Evolutionary conservation across 495 filamentous ascomycete species (phyloP), one percentile per base, ranked within the genome.

Genomic region (Cercophora sp.): DNA sequence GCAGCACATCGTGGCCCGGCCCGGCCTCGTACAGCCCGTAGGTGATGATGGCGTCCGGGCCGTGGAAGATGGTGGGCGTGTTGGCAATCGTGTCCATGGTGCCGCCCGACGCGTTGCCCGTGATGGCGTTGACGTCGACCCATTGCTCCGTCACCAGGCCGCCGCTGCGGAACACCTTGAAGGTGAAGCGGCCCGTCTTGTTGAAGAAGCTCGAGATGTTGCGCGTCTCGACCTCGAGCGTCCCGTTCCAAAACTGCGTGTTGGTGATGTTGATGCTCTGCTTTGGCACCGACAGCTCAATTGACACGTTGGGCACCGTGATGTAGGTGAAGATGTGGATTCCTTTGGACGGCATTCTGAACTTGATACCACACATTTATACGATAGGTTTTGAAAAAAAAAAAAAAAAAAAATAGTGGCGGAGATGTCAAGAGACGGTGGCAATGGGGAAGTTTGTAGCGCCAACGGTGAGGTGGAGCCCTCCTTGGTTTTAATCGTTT

Each of bases 1-100:
- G 70, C 6, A 80, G 66, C 5, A 71, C 69, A 2, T 59, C 65
- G 8, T 64, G 58, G 5, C 77, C 75, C 3, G 60, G 50, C 6
- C 77, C 78, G 24, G 76, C 70, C 20, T 78, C 73, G 63, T 80
- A 81, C 51, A 80, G 72, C 15, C 78, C 76, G 53, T 77, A 82
- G 0, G 57, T 58, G 40, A 80, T 59, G 39, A 57, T 46, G 26
- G 55, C 31, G 32, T 70, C 58, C 40, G 66, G 54, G 35, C 56
- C 65, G 25, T 53, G 44, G 10, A 76, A 55, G 49, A 76, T 60
- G n/a, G 72, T 68, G 1, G 63, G 68, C 10, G 70, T 72, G 24
- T 70, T 57, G 29, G 65, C 68, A 53, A 79, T 75, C 16, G 61
- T 64, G 25, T 67, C 70, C 74, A 80, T 74, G 11, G 65, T 77